A percentile compares a stretch with the other conserved stretches of the same genome.
phyloP scores from a whole-genome alignment of 2,329 filamentous ascomycete genomes.

The Monilinia aucupariae region DNA sequence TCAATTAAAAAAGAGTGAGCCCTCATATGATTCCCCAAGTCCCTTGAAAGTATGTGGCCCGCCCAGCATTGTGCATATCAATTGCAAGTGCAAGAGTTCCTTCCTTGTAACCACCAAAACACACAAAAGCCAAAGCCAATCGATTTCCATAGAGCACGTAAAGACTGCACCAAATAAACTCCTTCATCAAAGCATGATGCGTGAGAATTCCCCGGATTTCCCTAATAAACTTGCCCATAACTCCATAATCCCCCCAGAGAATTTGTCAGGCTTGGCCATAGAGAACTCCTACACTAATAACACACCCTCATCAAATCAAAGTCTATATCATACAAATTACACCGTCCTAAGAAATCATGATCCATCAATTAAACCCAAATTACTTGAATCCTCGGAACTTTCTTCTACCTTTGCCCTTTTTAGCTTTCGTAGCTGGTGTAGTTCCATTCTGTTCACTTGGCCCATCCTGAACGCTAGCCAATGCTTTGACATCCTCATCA shows the following conservation, averaged over 20 bases:
- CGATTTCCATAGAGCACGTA: background rate
- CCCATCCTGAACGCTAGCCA: slow-evolving; percentile 43
- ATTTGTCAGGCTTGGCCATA: background rate
- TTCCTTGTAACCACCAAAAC: background rate
- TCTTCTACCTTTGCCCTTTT: slow-evolving; percentile 30
- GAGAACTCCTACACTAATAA: slow-evolving; percentile 16
- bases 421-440: slow-evolving; percentile 23
- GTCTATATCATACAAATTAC: slow-evolving; percentile 11
- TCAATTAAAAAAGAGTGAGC: background rate
- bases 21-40: background rate
- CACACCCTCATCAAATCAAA: slow-evolving; percentile 12
- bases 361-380: background rate
- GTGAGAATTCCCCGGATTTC: background rate
- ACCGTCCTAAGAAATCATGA: background rate
- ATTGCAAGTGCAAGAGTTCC: background rate
- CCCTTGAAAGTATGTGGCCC: background rate
- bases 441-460: slow-evolving; percentile 17
- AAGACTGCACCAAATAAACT: slow-evolving; percentile 3
- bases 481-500: slow-evolving; percentile 73
- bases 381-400: slow-evolving; percentile 23
- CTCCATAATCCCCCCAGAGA: background rate
- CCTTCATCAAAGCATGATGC: slow-evolving; percentile 8
- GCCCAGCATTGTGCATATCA: background rate
- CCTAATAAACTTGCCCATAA: slow-evolving; percentile 1
- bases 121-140: background rate